phyloP scores from a whole-genome alignment of 2,329 filamentous ascomycete species.

The Sporothrix humicola region DNA sequence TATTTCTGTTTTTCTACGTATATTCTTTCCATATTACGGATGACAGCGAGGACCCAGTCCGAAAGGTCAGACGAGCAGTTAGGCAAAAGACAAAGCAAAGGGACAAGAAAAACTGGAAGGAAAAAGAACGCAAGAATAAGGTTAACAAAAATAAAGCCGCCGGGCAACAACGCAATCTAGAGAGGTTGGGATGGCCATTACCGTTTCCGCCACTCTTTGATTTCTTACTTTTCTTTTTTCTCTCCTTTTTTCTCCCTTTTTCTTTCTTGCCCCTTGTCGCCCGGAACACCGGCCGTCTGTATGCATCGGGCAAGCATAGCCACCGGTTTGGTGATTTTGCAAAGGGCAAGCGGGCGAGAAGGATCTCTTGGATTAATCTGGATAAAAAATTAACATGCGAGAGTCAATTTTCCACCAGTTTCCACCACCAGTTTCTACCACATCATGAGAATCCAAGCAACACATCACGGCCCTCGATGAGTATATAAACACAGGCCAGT shows the following conservation, averaged over 20 bases:
- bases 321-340: constrained; percentile 36
- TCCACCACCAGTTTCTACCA: no score
- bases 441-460: background rate
- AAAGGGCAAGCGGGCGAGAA: background rate
- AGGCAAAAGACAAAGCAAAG: background rate
- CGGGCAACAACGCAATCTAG: background rate
- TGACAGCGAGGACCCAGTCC: background rate
- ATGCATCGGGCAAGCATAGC: constrained; percentile 15
- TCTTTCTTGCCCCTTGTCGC: background rate
- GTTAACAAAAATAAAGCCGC: background rate
- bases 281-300: constrained; percentile 30
- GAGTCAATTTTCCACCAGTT: no score
- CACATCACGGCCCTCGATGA: background rate
- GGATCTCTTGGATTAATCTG: constrained; percentile 15
- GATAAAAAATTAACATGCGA: constrained; percentile 14
- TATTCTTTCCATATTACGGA: constrained; percentile 13
- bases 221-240: no score
- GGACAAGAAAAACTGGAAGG: background rate
- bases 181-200: background rate
- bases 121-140: no score
- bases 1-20: background rate
- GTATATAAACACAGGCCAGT: background rate
- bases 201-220: background rate
- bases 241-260: no score
- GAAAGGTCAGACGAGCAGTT: background rate